These are phyloP conservation scores for Colletotrichum noveboracense DNA, from an alignment of 2,329 filamentous ascomycete species.

Conservation along the genomic window DNA sequence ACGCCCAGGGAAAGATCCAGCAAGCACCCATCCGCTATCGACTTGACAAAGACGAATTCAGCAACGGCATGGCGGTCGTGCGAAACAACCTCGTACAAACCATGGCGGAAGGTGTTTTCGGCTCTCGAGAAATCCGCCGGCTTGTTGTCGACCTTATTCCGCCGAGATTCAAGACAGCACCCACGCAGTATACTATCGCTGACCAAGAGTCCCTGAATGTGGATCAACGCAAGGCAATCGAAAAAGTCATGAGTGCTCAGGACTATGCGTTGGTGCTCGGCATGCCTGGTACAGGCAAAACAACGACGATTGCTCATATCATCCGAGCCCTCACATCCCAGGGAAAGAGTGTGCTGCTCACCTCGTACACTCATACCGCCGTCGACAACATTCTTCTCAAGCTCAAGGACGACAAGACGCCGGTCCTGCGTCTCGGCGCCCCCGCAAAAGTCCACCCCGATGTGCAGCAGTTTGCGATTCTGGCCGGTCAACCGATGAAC, in stretches of 20 bases:
- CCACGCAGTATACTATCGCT: slow-evolving; percentile 68
- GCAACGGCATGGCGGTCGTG: slow-evolving; percentile 94
- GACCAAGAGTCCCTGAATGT: slow-evolving; percentile 76
- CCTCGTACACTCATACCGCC: slow-evolving; percentile 95
- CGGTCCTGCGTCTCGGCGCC: slow-evolving; percentile 84
- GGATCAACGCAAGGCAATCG: slow-evolving; percentile 85
- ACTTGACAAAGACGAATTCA: slow-evolving; percentile 97
- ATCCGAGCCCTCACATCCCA: slow-evolving; percentile 88
- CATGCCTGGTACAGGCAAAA: slow-evolving; percentile 98
- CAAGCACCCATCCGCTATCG: slow-evolving; percentile 73
- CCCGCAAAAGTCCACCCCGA: slow-evolving; percentile 86
- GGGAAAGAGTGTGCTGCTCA: slow-evolving; percentile 90
- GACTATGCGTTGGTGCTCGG: slow-evolving; percentile 97
- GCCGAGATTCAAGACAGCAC: slow-evolving; percentile 73
- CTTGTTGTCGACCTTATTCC: slow-evolving; percentile 79
- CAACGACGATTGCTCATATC: slow-evolving; percentile 96
- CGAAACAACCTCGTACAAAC: slow-evolving; percentile 92
- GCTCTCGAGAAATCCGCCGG: slow-evolving; percentile 73
- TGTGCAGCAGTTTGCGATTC: slow-evolving; percentile 82
- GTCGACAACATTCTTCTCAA: slow-evolving; percentile 98
- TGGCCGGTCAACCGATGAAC: slow-evolving; percentile 75
- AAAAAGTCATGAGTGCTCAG: slow-evolving; percentile 93
- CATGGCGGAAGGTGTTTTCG: slow-evolving; percentile 80
- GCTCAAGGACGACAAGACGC: slow-evolving; percentile 77
- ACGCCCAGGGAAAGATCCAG: slow-evolving; percentile 56